Evolutionary conservation across 805 yeast species (phyloP).

Genomic region (Saccharomyces paradoxus): DNA sequence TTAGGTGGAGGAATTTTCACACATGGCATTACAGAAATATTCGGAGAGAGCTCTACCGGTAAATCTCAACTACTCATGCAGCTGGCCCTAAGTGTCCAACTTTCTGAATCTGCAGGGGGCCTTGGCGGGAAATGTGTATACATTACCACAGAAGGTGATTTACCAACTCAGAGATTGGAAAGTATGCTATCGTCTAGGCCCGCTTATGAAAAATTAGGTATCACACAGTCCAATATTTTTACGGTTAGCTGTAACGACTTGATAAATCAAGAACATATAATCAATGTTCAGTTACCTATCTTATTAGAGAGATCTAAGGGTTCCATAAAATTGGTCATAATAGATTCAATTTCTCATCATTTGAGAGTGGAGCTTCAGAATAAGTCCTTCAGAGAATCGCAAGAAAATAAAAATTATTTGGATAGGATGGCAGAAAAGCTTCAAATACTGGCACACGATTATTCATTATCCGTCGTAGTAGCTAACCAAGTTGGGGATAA

Average conservation of each 20-base stretch:
- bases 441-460: constrained; percentile 38
- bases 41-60: constrained; percentile 81
- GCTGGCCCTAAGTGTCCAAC: constrained; percentile 50
- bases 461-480: constrained; percentile 53
- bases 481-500: constrained; percentile 77
- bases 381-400: constrained; percentile 30
- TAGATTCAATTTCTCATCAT: constrained; percentile 83
- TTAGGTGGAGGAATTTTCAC: constrained; percentile 51
- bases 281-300: constrained; percentile 60
- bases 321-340: constrained; percentile 47
- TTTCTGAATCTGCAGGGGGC: constrained; percentile 42
- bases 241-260: constrained; percentile 57
- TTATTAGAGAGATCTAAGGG: constrained; percentile 35
- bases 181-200: constrained; percentile 36
- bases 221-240: constrained; percentile 36
- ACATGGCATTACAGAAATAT: constrained; percentile 60
- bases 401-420: constrained; percentile 37
- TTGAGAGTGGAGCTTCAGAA: constrained; percentile 52
- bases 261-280: constrained; percentile 65
- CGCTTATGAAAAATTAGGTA: constrained; percentile 29
- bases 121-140: constrained; percentile 48
- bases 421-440: constrained; percentile 41
- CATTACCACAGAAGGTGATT: constrained; percentile 68
- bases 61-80: constrained; percentile 76
- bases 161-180: constrained; percentile 59